Evolutionary conservation across 2,329 filamentous ascomycete genomes (phyloP), one percentile per base, ranked within the genome.

Genomic region (Pseudocercospora fijiensis): DNA sequence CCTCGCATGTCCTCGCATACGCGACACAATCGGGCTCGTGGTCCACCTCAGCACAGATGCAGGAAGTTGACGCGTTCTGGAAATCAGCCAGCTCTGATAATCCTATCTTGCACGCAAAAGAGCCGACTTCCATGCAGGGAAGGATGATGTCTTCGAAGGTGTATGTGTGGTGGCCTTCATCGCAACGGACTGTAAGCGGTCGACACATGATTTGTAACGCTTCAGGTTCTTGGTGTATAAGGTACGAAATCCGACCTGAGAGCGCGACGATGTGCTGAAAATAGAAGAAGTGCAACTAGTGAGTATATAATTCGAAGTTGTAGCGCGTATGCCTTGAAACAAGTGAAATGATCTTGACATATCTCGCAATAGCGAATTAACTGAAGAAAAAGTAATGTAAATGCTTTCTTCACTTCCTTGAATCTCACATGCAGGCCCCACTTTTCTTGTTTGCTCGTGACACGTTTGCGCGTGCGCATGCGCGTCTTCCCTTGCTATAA

Each of bases 61-160:
- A 69, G 1, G 37, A 52, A 8, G 67, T 67, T 3, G 64, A 58
- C 20, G 60, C 27, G 24, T 65, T 69, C 53, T 67, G 67, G 30
- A 67, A 65, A 13, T 58, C 52, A 9, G 16, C 22, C 4, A 64
- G 61, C n/a, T 52, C 52, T n/a, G 60, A 52, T 13, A 20, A 4
- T 9, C 65, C 62, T 1, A 60, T 45, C 11, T 28, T 45, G 37
- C 67, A 69, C 8, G 28, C 57, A 22, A 11, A 7, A 13, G 67
- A 58, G 47, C 59, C 60, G 5, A 63, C 58, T 11, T 65, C 37
- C 13, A 24, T 57, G 65, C 67, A 69, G 1, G 52, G 60, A 16
- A 67, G 60, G 4, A 62, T 61, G 26, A 62, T 37, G 28, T 66
- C 52, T 3, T 26, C 20, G 33, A 66, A 59, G 6, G 56, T 63